Percentiles rank a stretch among this genome's conserved stretches.
Conservation (phyloP, 371 early-diverging fungal species). For the Circinella minor region DNA sequence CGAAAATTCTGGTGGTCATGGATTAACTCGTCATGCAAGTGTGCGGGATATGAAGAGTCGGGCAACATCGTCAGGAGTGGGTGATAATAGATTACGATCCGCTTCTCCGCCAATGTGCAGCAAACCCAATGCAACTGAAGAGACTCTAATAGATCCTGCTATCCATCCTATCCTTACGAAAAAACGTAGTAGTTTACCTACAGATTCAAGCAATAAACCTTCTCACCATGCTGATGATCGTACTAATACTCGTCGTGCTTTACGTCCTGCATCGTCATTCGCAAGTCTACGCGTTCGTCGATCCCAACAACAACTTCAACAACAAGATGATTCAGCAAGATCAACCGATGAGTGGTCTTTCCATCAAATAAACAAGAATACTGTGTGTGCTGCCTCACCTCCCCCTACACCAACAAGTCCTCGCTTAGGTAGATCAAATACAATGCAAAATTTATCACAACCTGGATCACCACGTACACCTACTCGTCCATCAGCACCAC, state of each 20-base stretch:
- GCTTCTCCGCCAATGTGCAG: conserved; percentile 10
- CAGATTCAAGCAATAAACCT: conserved; percentile 1
- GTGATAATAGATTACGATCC: background rate
- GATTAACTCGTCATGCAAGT: conserved; percentile 9
- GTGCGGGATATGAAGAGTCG: conserved; percentile 8
- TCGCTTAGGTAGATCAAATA: conserved; percentile 4
- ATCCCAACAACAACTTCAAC: background rate
- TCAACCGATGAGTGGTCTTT: background rate
- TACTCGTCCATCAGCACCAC: background rate
- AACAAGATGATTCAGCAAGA: background rate
- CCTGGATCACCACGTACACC: background rate
- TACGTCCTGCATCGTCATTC: conserved; percentile 33
- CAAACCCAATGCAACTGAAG: conserved; percentile 6
- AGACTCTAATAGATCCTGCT: background rate
- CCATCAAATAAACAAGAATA: background rate
- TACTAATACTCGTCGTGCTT: conserved; percentile 7
- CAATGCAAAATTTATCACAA: background rate
- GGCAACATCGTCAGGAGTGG: background rate
- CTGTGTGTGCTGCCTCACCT: conserved; percentile 5
- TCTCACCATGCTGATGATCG: conserved; percentile 9
- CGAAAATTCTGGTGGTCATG: background rate
- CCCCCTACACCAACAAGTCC: conserved; percentile 17
- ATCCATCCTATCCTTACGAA: conserved; percentile 15
- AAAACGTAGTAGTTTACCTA: conserved; percentile 13
- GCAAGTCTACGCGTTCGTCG: conserved; percentile 5